Evolutionary conservation across 2,329 filamentous ascomycete genomes (phyloP), one percentile per base, ranked within the genome.

Genomic region (Aureobasidium sp.): DNA sequence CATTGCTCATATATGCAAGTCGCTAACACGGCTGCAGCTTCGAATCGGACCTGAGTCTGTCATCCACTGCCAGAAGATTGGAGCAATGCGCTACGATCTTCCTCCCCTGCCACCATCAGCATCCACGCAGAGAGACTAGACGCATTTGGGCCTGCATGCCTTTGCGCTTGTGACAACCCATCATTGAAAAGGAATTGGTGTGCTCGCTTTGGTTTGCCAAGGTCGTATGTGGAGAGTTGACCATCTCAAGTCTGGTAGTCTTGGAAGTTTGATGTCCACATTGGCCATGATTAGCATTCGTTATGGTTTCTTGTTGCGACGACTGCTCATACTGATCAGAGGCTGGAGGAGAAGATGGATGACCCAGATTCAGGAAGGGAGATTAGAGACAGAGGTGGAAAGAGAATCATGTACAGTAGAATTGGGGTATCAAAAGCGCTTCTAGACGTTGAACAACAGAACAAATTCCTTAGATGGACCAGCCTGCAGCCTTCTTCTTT

Each of bases 401-500:
- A 29, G 13, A 32, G 15, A 42, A 36, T 17, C 46, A 42, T 41
- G 37, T 29, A 41, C 36, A 42, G 37, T 55, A 42, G n/a, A 55
- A 29, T 55, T 55, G 51, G 51, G 51, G 51, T 55, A 55, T 55
- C 51, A 55, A 42, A 55, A 55, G 26, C 51, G 51, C 27, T 55
- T 55, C 23, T 42, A 55, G 8, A 42, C 32, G 12, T 55, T 7
- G 10, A 32, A 55, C 10, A 29, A 32, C 15, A 17, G 17, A 41
- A 32, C 8, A n/a, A 15, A 17, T 32, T 7, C 23, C 20, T 70
- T 66, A 74, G 63, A 74, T 74, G 27, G 70, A 68, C 72, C 72
- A 74, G 6, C 72, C 72, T 46, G 67, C 68, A 47, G 70, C 70
- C 65, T 73, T 74, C 67, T 74, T 74, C 66, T 71, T 73, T 42